Percentiles rank a stretch among this genome's conserved stretches.
Conservation (phyloP, 768 basidiomycete species). For the Piloderma croceum region DNA sequence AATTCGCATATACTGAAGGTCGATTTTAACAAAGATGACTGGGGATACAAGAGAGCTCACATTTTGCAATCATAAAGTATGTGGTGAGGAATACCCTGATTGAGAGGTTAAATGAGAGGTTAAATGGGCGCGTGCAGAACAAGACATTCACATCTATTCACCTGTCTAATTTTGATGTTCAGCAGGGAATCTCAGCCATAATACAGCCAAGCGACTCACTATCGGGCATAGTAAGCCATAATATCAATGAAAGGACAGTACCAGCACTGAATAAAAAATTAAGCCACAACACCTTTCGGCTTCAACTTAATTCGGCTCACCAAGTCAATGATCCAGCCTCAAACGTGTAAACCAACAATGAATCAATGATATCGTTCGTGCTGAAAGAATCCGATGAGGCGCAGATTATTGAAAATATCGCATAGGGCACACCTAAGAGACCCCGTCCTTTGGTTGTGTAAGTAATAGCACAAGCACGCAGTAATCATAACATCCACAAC, state of each 20-base stretch:
- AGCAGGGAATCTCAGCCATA: no score
- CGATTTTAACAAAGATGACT: not conserved
- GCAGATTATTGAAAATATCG: no score
- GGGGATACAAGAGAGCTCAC: slow-evolving; percentile 21
- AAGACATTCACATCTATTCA: no score
- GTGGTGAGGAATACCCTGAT: slow-evolving; percentile 41
- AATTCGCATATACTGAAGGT: slow-evolving; percentile 31
- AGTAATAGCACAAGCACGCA: slow-evolving; percentile 36
- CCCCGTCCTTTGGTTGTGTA: slow-evolving; percentile 36
- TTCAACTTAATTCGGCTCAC: slow-evolving; percentile 15
- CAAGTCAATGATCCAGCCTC: slow-evolving; percentile 39
- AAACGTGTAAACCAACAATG: slow-evolving; percentile 35
- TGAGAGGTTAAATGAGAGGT: no score
- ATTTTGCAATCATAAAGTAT: slow-evolving; percentile 43
- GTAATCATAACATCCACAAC: slow-evolving; percentile 49
- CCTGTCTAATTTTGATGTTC: no score
- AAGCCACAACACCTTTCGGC: not conserved
- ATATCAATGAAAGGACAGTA: slow-evolving; percentile 37
- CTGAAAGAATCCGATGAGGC: slow-evolving; percentile 22
- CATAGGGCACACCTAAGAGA: slow-evolving; percentile 34
- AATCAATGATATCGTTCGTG: slow-evolving; percentile 33
- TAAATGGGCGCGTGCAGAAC: no score
- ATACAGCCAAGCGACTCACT: no score
- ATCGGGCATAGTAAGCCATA: slow-evolving; percentile 39
- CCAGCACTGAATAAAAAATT: slow-evolving; percentile 27